phyloP scores from a whole-genome alignment of 2,329 filamentous ascomycete genomes.

The Corinectria fuckeliana region DNA sequence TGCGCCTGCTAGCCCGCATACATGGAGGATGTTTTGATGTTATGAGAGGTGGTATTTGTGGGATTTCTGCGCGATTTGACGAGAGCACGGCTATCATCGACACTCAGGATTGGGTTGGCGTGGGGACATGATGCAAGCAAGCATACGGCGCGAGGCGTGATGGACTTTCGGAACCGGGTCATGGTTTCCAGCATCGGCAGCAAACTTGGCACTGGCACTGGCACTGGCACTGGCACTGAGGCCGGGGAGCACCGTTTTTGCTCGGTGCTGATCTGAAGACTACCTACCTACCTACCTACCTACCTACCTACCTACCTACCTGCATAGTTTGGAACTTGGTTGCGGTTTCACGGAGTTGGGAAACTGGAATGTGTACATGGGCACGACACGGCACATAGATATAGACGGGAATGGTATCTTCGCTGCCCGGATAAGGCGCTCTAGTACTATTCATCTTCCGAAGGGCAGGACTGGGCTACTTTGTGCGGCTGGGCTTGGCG shows the following conservation, averaged over 20 bases:
- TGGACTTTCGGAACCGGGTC: conserved; percentile 17
- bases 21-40: conserved; percentile 3
- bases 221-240: conserved; percentile 18
- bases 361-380: conserved; percentile 29
- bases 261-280: conserved; percentile 6
- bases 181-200: conserved; percentile 17
- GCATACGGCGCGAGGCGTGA: conserved; percentile 22
- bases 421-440: background rate
- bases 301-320: background rate
- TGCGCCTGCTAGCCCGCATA: conserved; percentile 4
- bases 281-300: too few relatives aligned
- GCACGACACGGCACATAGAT: conserved; percentile 30
- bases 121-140: conserved; percentile 12
- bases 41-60: conserved; percentile 11
- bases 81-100: conserved; percentile 13
- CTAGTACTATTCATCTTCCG: background rate
- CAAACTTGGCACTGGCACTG: conserved; percentile 16
- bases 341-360: conserved; percentile 24
- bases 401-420: conserved; percentile 29
- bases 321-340: conserved; percentile 5
- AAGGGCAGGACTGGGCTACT: background rate
- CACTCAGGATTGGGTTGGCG: conserved; percentile 22
- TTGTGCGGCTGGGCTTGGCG: background rate
- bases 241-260: too few relatives aligned
- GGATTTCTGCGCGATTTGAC: conserved; percentile 22